phyloP scores from a whole-genome alignment of 495 filamentous ascomycete species.

The Daldinia concentrica region DNA sequence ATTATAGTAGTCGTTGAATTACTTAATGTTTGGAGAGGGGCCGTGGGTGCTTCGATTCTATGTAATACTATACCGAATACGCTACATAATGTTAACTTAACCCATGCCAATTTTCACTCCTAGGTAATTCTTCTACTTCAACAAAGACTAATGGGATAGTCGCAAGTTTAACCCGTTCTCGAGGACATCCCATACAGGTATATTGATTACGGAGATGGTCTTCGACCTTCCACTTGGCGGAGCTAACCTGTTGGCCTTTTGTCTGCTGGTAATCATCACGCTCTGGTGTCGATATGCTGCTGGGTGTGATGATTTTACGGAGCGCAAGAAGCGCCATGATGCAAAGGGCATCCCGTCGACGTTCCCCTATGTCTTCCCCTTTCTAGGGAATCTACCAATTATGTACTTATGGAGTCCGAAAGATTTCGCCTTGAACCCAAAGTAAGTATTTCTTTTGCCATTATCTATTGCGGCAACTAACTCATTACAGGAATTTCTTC shows the following conservation, averaged over 20 bases:
- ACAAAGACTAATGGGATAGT: no score
- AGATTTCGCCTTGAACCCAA: conserved; percentile 36
- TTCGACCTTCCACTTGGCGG: conserved; percentile 5
- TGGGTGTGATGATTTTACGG: background rate
- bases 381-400: conserved; percentile 38
- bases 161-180: no score
- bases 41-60: no score
- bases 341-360: conserved; percentile 21
- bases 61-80: no score
- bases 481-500: conserved; percentile 34
- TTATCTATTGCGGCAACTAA: background rate
- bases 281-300: conserved; percentile 26
- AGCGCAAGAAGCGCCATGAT: conserved; percentile 22
- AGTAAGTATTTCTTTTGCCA: conserved; percentile 21
- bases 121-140: no score
- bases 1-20: no score
- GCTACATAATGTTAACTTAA: no score
- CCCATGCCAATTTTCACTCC: no score
- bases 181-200: no score
- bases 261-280: conserved; percentile 10
- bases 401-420: conserved; percentile 37
- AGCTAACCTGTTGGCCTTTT: conserved; percentile 8
- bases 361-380: conserved; percentile 37
- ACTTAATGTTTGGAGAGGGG: no score
- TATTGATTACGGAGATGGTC: conserved; percentile 4